These are phyloP conservation scores for Ophiostoma ips DNA, from an alignment of 2,329 filamentous ascomycete genomes.

Conservation along the genomic window DNA sequence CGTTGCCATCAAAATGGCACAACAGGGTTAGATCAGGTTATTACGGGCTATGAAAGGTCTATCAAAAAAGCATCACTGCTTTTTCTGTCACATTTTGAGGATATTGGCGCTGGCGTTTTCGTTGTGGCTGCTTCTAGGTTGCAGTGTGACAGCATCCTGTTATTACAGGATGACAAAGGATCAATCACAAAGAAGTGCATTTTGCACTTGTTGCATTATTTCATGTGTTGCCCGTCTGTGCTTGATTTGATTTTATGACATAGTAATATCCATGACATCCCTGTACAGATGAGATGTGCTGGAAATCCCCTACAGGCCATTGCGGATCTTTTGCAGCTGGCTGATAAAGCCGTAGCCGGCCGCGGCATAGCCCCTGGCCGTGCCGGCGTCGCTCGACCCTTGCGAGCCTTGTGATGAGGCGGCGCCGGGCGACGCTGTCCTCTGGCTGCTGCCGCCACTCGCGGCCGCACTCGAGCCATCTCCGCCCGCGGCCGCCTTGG, in stretches of 20 bases:
- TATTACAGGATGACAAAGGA: not conserved
- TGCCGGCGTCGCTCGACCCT: conserved; percentile 12
- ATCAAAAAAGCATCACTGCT: not conserved
- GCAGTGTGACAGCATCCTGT: too few species aligned
- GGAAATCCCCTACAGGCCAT: conserved; percentile 28
- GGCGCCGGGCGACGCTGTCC: not conserved
- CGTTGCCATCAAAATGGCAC: too few species aligned
- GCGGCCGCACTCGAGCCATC: not conserved
- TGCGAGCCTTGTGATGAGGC: not conserved
- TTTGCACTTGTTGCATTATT: too few species aligned
- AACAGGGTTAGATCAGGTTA: too few species aligned
- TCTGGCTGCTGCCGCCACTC: not conserved
- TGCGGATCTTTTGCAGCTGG: conserved; percentile 46
- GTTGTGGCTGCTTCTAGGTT: too few species aligned
- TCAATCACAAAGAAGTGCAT: not conserved
- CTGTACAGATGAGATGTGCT: not conserved
- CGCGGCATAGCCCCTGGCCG: conserved; percentile 30
- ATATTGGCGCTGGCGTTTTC: not conserved
- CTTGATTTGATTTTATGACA: too few species aligned
- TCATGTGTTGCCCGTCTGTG: too few species aligned
- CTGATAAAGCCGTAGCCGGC: conserved; percentile 45
- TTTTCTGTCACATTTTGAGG: not conserved
- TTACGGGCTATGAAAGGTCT: too few species aligned
- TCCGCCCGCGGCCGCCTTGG: not conserved
- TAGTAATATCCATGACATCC: too few species aligned